Conservation (phyloP, 2,329 filamentous ascomycete genomes). For the Eurotiales sp. region DNA sequence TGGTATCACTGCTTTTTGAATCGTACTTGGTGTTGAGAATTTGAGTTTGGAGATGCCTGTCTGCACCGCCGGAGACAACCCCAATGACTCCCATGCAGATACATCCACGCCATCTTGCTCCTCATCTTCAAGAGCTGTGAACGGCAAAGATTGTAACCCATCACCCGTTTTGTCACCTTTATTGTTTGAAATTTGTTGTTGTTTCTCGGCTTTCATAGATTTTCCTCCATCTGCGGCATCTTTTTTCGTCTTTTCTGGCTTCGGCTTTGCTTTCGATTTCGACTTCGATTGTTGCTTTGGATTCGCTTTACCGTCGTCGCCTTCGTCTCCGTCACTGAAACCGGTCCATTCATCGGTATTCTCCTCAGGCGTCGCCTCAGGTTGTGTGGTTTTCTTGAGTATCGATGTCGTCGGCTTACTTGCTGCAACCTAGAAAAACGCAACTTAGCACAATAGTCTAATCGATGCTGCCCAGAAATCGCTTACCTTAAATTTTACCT, state of each 20-base stretch:
- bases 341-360: slow-evolving; percentile 59
- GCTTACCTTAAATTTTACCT: slow-evolving; percentile 41
- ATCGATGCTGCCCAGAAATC: not conserved
- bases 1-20: slow-evolving; percentile 77
- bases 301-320: slow-evolving; percentile 22
- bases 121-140: slow-evolving; percentile 34
- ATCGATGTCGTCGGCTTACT: slow-evolving; percentile 32
- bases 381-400: slow-evolving; percentile 22
- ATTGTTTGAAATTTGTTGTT: slow-evolving; percentile 25
- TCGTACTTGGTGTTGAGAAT: slow-evolving; percentile 75
- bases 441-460: slow-evolving; percentile 5
- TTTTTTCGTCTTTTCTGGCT: slow-evolving; percentile 25
- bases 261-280: slow-evolving; percentile 11
- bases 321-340: slow-evolving; percentile 53
- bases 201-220: slow-evolving; percentile 15
- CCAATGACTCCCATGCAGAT: slow-evolving; percentile 72
- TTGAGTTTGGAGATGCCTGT: slow-evolving; percentile 73
- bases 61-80: slow-evolving; percentile 68
- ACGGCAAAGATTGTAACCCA: slow-evolving; percentile 36
- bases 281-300: slow-evolving; percentile 21
- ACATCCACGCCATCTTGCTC: slow-evolving; percentile 61
- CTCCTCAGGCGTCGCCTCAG: slow-evolving; percentile 13
- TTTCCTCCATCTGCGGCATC: slow-evolving; percentile 36
- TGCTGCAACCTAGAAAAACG: slow-evolving; percentile 24
- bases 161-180: slow-evolving; percentile 23